These are phyloP conservation scores for Parietichytrium sp. DNA, from an alignment of 108 stramenopile genomes.

Conservation along the genomic window DNA sequence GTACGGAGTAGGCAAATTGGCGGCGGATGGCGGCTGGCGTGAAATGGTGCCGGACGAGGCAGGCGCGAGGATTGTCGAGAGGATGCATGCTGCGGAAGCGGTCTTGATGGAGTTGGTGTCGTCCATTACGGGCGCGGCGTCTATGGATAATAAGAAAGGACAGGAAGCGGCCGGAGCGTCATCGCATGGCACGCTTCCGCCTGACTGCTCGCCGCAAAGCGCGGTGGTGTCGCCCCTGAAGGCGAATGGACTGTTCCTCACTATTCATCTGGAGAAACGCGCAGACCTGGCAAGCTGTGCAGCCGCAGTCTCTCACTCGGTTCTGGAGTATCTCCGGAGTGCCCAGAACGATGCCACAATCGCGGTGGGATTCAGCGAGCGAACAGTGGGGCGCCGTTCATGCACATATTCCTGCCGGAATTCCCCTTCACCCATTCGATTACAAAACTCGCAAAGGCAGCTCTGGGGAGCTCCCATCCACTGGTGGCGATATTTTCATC, in stretches of 20 bases:
- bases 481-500: slow-evolving; percentile 21
- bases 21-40: too few relatives aligned
- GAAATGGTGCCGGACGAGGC: too few relatives aligned
- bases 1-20: too few relatives aligned
- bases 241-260: background rate
- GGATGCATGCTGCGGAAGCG: too few relatives aligned
- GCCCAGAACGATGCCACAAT: background rate
- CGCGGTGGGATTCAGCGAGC: slow-evolving; percentile 15
- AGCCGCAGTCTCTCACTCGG: background rate
- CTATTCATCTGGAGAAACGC: slow-evolving; percentile 13
- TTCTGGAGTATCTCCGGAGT: background rate
- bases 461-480: background rate
- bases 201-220: too few relatives aligned
- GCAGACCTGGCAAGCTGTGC: slow-evolving; percentile 6
- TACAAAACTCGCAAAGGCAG: background rate
- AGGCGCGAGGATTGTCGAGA: too few relatives aligned
- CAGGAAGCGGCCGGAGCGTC: too few relatives aligned
- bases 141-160: too few relatives aligned
- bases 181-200: too few relatives aligned
- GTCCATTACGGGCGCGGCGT: too few relatives aligned
- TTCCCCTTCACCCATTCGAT: background rate
- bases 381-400: background rate
- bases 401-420: background rate
- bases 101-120: too few relatives aligned
- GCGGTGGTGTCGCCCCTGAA: background rate